Base-by-base conservation (phyloP, 1,139 yeast genomes). In the Kodamaea sp. region DNA sequence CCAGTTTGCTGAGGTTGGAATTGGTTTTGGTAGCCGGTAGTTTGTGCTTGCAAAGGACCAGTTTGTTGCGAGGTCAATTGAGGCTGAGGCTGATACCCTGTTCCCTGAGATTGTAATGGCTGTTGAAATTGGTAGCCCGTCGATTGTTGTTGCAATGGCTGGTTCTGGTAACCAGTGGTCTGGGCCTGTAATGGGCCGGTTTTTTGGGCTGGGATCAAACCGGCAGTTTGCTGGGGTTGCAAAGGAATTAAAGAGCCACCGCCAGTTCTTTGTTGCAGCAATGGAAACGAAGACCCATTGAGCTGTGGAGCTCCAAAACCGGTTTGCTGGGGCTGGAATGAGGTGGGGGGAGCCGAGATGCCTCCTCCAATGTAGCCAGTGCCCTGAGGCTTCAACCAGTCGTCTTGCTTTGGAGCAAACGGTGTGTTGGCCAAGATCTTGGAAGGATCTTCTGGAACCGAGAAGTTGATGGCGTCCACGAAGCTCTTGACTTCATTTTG, bases 381-480 rank as follows among this genome's bases (percentile, higher is more conserved):
- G 31, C 44, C 42, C 34, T 57, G 66, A 3, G 62, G 56, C 33
- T 43, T 42, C 45, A 54, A 41, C 66, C 68, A 63, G 41, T 64
- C 68, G 26, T 54, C 50, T 29, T 50, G 53, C 22, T 43, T 38
- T 7, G 51, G 48, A n/a, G 74, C 70, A 53, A 71, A 71, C 3
- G 77, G 76, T 9, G 77, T 71, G 47, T 69, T 67, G 26, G 67
- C 70, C 48, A 71, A 62, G 24, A 70, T 53, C 35, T 59, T 61
- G 21, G 54, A 31, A 5, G 76, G 71, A 26, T 72, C 76, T 41
- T 80, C 88, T 3, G 90, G 94, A 35, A 86, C 77, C 34, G 78
- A 71, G 54, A 90, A 84, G 52, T 82, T 86, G 52, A 92, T 90
- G 32, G 89, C 86, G 57, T 90, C 96, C 22, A 90, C 94, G 61